Evolutionary conservation across 495 filamentous ascomycete genomes (phyloP), one percentile per base, ranked within the genome.

Genomic region (Neurospora terricola): DNA sequence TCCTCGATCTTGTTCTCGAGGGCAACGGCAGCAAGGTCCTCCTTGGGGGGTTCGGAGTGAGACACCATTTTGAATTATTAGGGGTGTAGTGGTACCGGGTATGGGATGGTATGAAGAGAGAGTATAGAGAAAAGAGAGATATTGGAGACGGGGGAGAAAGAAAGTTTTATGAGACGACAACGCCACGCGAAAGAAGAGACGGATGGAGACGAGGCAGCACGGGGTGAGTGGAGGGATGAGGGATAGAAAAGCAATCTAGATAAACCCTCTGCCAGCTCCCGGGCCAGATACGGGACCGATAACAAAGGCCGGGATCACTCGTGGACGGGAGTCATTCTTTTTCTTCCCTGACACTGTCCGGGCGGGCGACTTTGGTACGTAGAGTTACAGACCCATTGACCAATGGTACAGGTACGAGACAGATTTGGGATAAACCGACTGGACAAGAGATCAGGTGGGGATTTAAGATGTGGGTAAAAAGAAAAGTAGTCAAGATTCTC

Each of bases 21-120:
- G 70, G 82, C 83, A 18, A 83, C 80, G 30, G 81, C 75, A 38
- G 82, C 82, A 74, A 86, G 80, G 78, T 84, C 82, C 42, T 77
- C 77, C 48, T 69, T 72, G 39, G 72, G 36, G 45, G 70, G 42
- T 5, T 75, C 70, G 37, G 71, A 75, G 73, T 79, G 74, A 72
- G 77, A 72, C 71, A 71, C 74, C 70, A 72, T 66, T 34, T 43
- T 71, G 21, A 36, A 59, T 27, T 30, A 6, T 62, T 43, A 18
- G 2, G 69, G 59, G 34, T 27, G 66, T 38, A 54, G 45, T 72
- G 54, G 11, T 62, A 34, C 23, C 54, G 54, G 12, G 23, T 34
- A 16, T 62, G 66, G 23, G 69, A 69, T 14, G 43, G 70, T 45
- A 45, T 39, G 39, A n/a, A 68, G 70, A 69, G 40, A 62, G 42